These are phyloP conservation scores for Puccinia hordei DNA, from an alignment of 1,284 basidiomycete species.

Conservation along the genomic window DNA sequence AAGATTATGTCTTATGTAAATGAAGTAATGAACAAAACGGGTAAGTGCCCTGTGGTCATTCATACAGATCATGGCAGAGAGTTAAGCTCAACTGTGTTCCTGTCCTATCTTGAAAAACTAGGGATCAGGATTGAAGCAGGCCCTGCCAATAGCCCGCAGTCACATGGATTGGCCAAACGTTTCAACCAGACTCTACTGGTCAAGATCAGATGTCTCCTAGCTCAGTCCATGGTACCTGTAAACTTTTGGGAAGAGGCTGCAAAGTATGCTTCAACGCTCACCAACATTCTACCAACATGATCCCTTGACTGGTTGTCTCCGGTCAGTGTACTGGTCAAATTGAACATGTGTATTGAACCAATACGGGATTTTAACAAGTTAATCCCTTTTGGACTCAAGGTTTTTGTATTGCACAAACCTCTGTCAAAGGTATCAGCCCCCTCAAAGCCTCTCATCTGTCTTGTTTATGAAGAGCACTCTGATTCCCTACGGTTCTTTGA, in stretches of 20 bases:
- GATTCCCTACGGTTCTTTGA: too few relatives aligned
- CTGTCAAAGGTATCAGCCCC: too few relatives aligned
- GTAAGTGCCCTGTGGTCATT: too few relatives aligned
- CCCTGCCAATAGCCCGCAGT: slow-evolving; percentile 2
- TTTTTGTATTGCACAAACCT: too few relatives aligned
- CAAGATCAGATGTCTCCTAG: too few relatives aligned
- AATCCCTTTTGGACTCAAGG: slow-evolving; percentile 8
- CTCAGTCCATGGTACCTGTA: too few relatives aligned
- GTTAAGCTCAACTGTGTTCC: too few relatives aligned
- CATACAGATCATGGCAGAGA: too few relatives aligned
- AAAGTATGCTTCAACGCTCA: too few relatives aligned
- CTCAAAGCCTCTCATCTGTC: not conserved
- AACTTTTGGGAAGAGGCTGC: too few relatives aligned
- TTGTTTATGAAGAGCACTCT: slow-evolving; percentile 14
- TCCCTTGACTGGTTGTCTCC: not conserved
- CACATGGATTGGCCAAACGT: not conserved
- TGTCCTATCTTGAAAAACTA: not conserved
- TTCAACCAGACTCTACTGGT: too few relatives aligned
- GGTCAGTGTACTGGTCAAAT: not conserved
- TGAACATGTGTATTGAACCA: too few relatives aligned
- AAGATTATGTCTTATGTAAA: not conserved
- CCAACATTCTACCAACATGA: not conserved
- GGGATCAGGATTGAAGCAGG: slow-evolving; percentile 11
- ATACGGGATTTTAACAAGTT: not conserved
- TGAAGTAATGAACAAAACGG: not conserved